These are phyloP conservation scores for Mycosphaerella arachidis DNA, from an alignment of 2,329 filamentous ascomycete genomes.

Conservation along the genomic window DNA sequence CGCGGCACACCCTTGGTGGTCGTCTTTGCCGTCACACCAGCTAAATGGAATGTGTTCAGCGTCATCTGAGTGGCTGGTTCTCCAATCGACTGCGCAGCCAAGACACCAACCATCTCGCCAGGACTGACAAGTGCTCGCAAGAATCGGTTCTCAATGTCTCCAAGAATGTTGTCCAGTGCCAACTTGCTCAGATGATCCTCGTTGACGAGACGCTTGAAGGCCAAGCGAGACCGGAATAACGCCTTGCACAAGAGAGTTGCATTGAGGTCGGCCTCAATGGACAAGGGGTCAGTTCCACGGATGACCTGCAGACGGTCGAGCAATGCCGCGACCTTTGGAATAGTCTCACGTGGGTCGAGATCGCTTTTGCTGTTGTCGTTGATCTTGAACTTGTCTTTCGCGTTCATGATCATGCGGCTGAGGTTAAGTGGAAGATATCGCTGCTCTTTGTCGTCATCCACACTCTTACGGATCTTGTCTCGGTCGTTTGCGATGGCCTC, in stretches of 20 bases:
- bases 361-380: conserved; percentile 83
- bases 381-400: conserved; percentile 85
- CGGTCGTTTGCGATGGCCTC: conserved; percentile 73
- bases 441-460: conserved; percentile 72
- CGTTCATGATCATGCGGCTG: conserved; percentile 81
- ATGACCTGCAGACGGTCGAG: conserved; percentile 78
- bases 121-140: conserved; percentile 79
- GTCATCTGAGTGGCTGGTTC: conserved; percentile 99
- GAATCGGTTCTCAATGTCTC: conserved; percentile 86
- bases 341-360: conserved; percentile 79
- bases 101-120: conserved; percentile 97
- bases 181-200: conserved; percentile 82
- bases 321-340: conserved; percentile 70
- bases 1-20: conserved; percentile 97
- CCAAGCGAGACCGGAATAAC: conserved; percentile 78
- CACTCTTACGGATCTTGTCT: conserved; percentile 64
- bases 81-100: conserved; percentile 96
- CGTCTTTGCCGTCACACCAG: conserved; percentile 99
- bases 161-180: conserved; percentile 86
- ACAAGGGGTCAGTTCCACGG: conserved; percentile 76
- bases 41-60: conserved; percentile 98
- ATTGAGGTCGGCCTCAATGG: conserved; percentile 78
- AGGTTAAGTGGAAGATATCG: conserved; percentile 94
- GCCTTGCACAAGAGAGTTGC: conserved; percentile 91
- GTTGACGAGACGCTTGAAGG: conserved; percentile 88